Evolutionary conservation across 257 asterid species (phyloP).

Genomic region (Cruciata laevipes): DNA sequence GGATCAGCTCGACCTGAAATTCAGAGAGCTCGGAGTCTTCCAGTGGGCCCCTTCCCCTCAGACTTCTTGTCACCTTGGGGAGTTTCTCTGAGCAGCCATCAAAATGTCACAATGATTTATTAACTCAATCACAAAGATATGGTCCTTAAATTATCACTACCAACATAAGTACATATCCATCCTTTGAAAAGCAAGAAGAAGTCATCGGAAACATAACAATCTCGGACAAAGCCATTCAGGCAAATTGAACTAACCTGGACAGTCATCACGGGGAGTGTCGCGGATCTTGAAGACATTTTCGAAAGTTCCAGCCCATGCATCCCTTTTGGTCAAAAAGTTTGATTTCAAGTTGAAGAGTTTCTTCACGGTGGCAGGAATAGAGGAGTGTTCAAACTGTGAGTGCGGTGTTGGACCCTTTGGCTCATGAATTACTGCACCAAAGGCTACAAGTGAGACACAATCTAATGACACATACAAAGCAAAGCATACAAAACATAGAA

Average conservation of each 20-base stretch:
- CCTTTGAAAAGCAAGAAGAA: background rate
- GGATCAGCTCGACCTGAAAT: conserved; percentile 78
- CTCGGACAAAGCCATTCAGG: background rate
- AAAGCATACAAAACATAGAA: background rate
- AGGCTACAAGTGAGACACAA: background rate
- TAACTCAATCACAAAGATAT: background rate
- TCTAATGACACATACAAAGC: background rate
- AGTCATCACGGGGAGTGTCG: conserved; percentile 77
- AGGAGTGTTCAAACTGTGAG: conserved; percentile 90
- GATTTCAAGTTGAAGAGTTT: conserved; percentile 76
- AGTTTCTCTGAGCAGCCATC: conserved; percentile 47
- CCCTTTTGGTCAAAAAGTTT: conserved; percentile 84
- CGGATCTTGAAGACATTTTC: conserved; percentile 64
- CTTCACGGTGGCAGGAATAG: conserved; percentile 92
- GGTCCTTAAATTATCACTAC: background rate
- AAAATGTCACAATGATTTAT: background rate
- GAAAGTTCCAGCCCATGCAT: conserved; percentile 97
- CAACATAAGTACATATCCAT: background rate
- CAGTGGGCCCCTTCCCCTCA: conserved; percentile 66
- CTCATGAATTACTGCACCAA: conserved; percentile 73
- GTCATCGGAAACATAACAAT: background rate
- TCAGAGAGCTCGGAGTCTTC: conserved; percentile 66
- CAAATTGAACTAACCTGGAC: conserved; percentile 62
- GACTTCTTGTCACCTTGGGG: conserved; percentile 43
- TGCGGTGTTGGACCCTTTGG: conserved; percentile 80